These are phyloP conservation scores for Glebionis coronaria DNA, from an alignment of 129 eudicot species.

Conservation along the genomic window DNA sequence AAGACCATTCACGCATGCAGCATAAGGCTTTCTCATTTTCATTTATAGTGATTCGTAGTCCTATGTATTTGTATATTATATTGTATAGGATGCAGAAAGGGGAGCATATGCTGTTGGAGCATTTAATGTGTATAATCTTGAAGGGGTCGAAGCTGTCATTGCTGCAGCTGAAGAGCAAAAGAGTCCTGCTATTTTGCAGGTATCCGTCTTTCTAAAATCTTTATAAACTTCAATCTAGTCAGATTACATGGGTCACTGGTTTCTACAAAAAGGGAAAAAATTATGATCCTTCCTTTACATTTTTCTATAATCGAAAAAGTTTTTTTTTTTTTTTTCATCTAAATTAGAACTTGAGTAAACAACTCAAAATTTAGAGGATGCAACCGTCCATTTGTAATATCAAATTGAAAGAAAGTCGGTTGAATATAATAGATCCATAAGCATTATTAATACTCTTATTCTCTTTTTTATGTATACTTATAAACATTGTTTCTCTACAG, in stretches of 20 bases:
- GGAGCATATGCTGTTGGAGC: constrained; percentile 98
- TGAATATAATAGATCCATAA: background rate
- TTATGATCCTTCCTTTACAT: background rate
- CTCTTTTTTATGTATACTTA: background rate
- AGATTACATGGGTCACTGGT: background rate
- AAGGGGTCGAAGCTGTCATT: constrained; percentile 97
- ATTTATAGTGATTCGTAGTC: constrained; percentile 5
- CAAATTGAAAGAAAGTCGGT: background rate
- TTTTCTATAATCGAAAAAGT: background rate
- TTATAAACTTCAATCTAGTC: constrained; percentile 9
- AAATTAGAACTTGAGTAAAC: background rate
- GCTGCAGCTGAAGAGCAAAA: constrained; percentile 91
- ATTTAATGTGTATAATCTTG: constrained; percentile 90
- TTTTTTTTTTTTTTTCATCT: no score
- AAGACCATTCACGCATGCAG: constrained; percentile 30
- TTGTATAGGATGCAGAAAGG: constrained; percentile 70
- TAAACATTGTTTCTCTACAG: constrained; percentile 35
- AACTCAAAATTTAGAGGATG: background rate
- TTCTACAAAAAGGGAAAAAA: background rate
- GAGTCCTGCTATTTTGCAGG: constrained; percentile 99
- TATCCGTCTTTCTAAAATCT: constrained; percentile 23
- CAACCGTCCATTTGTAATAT: background rate
- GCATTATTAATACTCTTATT: background rate
- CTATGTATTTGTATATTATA: constrained; percentile 6
- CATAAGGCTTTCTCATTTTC: background rate